Percentiles rank a stretch among this genome's conserved stretches.
Evolutionary conservation across 1,284 basidiomycete genomes (phyloP).

Genomic region (Rhodofomes roseus): DNA sequence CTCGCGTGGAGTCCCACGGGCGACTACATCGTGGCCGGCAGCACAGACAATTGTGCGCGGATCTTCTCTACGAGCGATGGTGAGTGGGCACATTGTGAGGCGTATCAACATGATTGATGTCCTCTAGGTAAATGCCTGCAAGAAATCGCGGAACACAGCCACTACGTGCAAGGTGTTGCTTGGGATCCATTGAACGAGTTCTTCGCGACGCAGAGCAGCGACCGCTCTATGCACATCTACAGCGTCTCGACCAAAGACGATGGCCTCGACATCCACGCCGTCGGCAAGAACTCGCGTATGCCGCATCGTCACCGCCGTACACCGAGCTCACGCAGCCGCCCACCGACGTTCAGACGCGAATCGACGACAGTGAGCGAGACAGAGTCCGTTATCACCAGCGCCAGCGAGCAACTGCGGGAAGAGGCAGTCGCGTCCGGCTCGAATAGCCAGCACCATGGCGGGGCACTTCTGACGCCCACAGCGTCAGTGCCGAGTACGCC

Average conservation of each 20-base stretch:
- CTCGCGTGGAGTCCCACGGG: slow-evolving; percentile 96
- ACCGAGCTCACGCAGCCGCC: slow-evolving; percentile 55
- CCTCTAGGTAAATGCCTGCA: slow-evolving; percentile 70
- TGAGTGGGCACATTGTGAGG: slow-evolving; percentile 26
- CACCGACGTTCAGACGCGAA: slow-evolving; percentile 59
- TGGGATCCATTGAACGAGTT: slow-evolving; percentile 97
- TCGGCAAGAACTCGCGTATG: slow-evolving; percentile 79
- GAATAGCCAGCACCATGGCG: slow-evolving; percentile 15
- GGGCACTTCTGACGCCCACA: slow-evolving; percentile 59
- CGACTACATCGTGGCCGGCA: slow-evolving; percentile 90
- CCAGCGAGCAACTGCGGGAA: slow-evolving; percentile 45
- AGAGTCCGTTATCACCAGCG: slow-evolving; percentile 54
- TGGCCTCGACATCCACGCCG: slow-evolving; percentile 79
- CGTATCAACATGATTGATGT: slow-evolving; percentile 10
- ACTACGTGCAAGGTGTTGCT: slow-evolving; percentile 94
- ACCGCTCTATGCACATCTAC: slow-evolving; percentile 89
- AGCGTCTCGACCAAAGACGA: slow-evolving; percentile 74
- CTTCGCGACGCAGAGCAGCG: slow-evolving; percentile 92
- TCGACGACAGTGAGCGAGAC: slow-evolving; percentile 76
- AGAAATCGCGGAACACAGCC: slow-evolving; percentile 86
- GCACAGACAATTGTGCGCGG: slow-evolving; percentile 93
- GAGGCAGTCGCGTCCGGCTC: slow-evolving; percentile 18
- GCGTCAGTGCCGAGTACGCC: slow-evolving; percentile 55
- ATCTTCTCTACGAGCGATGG: slow-evolving; percentile 81
- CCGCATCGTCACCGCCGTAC: slow-evolving; percentile 64